Conservation (phyloP, 495 filamentous ascomycete species). For the Xylaria venustula region DNA sequence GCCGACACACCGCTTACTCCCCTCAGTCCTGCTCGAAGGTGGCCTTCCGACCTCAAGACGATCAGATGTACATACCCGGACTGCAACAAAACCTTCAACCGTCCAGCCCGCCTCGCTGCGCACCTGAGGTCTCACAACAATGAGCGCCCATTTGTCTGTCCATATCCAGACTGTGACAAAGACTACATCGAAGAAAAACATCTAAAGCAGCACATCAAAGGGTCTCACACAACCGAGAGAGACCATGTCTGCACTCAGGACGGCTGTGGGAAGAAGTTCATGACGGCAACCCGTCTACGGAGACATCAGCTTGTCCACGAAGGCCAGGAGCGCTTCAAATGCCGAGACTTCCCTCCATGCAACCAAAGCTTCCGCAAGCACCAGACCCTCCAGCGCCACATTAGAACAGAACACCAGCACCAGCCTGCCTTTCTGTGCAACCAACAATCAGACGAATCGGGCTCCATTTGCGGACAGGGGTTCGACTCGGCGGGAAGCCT, state of each 20-base stretch:
- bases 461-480: conserved; percentile 59
- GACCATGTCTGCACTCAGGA: conserved; percentile 67
- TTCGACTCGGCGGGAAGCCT: conserved; percentile 72
- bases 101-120: conserved; percentile 73
- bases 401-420: conserved; percentile 68
- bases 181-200: conserved; percentile 79
- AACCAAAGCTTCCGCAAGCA: conserved; percentile 82
- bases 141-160: conserved; percentile 71
- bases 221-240: conserved; percentile 70
- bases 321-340: conserved; percentile 65
- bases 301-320: conserved; percentile 68
- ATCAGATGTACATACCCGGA: conserved; percentile 65
- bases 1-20: conserved; percentile 52
- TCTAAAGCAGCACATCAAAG: conserved; percentile 78
- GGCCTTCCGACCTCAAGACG: conserved; percentile 71
- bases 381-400: conserved; percentile 79
- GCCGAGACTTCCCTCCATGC: conserved; percentile 72
- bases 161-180: conserved; percentile 69
- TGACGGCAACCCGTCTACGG: conserved; percentile 68
- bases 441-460: conserved; percentile 54
- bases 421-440: conserved; percentile 66
- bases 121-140: conserved; percentile 79
- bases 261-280: conserved; percentile 77
- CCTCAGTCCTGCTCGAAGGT: conserved; percentile 54
- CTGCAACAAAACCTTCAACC: conserved; percentile 83